Evolutionary conservation across 179 eudicot species (phyloP).

Genomic region (Beta corolliflora): DNA sequence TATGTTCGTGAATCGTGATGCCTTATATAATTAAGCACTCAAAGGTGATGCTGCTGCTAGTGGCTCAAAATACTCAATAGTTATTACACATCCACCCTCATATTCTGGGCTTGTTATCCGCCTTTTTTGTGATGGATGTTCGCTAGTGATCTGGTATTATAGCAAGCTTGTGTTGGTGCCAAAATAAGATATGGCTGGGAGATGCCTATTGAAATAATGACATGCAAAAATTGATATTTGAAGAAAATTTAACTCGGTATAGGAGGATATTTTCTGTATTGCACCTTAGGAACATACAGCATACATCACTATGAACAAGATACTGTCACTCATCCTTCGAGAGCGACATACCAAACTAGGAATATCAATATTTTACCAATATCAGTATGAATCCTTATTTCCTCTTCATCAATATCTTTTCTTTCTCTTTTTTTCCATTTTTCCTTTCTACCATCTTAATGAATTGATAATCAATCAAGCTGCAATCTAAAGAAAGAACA

Average conservation of each 20-base stretch:
- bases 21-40: background rate
- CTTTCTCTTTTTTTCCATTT: conserved; percentile 1
- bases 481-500: conserved; percentile 23
- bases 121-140: background rate
- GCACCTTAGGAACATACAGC: conserved; percentile 18
- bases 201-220: background rate
- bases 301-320: conserved; percentile 31
- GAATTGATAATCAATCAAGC: conserved; percentile 19
- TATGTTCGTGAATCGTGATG: background rate
- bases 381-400: conserved; percentile 12
- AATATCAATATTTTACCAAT: conserved; percentile 17
- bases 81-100: background rate
- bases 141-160: background rate
- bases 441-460: conserved; percentile 9
- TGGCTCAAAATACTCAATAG: background rate
- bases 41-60: background rate
- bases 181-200: background rate
- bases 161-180: background rate
- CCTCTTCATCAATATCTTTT: conserved; percentile 13
- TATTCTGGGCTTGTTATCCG: background rate
- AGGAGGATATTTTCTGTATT: conserved; percentile 22
- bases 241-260: background rate
- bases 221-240: background rate
- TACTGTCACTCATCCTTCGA: conserved; percentile 33
- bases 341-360: conserved; percentile 24